A percentile compares a stretch with the other conserved stretches of the same genome.
Conservation (phyloP, 805 yeast species). For the Suhomyces emberorum region DNA sequence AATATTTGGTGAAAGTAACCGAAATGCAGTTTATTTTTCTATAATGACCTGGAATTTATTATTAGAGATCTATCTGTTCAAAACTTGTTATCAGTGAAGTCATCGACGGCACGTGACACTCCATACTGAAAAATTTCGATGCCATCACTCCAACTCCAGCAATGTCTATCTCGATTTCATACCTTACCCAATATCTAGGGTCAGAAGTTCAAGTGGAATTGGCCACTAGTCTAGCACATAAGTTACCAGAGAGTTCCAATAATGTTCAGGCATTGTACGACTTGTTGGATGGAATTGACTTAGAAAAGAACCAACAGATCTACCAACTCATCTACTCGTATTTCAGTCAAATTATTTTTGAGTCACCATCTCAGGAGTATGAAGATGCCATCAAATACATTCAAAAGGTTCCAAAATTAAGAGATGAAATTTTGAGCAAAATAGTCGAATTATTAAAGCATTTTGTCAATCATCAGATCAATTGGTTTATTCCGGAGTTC, state of each 20-base stretch:
- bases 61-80: no score
- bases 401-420: slow-evolving; percentile 14
- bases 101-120: background rate
- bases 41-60: no score
- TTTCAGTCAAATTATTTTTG: slow-evolving; percentile 2
- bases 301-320: slow-evolving; percentile 3
- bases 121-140: background rate
- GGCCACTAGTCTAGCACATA: slow-evolving; percentile 16
- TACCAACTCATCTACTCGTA: slow-evolving; percentile 7
- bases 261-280: slow-evolving; percentile 23
- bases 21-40: no score
- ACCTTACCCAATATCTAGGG: slow-evolving; percentile 26
- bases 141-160: background rate
- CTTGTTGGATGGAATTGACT: slow-evolving; percentile 20
- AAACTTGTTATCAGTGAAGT: no score
- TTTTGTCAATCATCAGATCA: slow-evolving; percentile 8
- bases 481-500: slow-evolving; percentile 16
- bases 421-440: slow-evolving; percentile 10
- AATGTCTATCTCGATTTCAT: slow-evolving; percentile 11
- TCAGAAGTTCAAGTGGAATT: slow-evolving; percentile 16
- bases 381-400: slow-evolving; percentile 14
- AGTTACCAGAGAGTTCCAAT: slow-evolving; percentile 13
- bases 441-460: slow-evolving; percentile 4
- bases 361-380: slow-evolving; percentile 4
- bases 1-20: no score